phyloP scores from a whole-genome alignment of 345 rosid genomes.

The Cochlearia excelsa region DNA sequence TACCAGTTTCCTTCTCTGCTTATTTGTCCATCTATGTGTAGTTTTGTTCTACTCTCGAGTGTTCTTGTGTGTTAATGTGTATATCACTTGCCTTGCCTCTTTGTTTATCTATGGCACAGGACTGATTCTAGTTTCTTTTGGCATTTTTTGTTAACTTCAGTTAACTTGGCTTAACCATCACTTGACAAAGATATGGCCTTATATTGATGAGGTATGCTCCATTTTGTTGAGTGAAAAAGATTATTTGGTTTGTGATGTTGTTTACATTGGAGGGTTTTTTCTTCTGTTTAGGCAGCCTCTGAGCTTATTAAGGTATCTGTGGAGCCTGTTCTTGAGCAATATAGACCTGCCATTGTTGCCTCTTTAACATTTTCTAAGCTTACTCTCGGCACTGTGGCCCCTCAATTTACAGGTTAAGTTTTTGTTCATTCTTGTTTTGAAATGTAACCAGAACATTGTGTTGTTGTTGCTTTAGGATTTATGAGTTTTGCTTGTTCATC shows the following conservation, averaged over 20 bases:
- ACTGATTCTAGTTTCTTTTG: constrained; percentile 26
- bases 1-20: neutral
- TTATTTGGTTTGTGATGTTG: constrained; percentile 13
- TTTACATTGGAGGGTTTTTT: neutral
- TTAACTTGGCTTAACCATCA: constrained; percentile 89
- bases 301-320: constrained; percentile 81
- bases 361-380: constrained; percentile 91
- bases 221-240: constrained; percentile 9
- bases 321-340: constrained; percentile 90
- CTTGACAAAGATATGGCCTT: constrained; percentile 96
- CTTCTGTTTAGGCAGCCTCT: constrained; percentile 78
- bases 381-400: constrained; percentile 97
- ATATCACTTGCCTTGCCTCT: neutral
- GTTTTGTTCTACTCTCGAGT: neutral
- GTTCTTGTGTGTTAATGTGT: no score
- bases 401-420: constrained; percentile 93
- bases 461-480: constrained; percentile 9
- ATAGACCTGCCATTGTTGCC: constrained; percentile 82
- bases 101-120: constrained; percentile 3
- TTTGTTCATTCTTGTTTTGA: constrained; percentile 9
- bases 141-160: constrained; percentile 43
- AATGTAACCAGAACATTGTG: constrained; percentile 2
- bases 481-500: constrained; percentile 23
- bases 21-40: neutral
- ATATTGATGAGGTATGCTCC: constrained; percentile 61